Percentiles rank a stretch among this genome's conserved stretches.
Conservation (phyloP, 371 early-diverging fungal genomes). For the Nosema bombycis region DNA sequence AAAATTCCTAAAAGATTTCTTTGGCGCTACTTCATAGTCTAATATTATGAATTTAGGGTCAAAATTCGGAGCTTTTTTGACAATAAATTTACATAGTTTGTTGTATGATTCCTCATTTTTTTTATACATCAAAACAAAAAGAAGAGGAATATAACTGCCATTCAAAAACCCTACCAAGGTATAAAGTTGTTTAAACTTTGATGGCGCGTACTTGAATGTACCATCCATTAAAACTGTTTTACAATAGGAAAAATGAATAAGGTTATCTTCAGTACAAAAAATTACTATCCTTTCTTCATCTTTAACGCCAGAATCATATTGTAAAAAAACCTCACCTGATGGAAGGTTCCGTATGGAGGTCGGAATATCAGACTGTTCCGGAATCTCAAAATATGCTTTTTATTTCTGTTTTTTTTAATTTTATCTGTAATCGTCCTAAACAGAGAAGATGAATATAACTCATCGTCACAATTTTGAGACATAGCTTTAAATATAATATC, state of each 20-base stretch:
- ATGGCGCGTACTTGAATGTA: background rate
- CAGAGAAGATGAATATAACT: background rate
- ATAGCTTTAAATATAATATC: background rate
- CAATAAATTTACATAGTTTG: background rate
- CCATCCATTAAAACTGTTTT: background rate
- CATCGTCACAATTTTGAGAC: background rate
- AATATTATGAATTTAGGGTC: background rate
- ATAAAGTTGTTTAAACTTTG: background rate
- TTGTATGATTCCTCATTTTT: background rate
- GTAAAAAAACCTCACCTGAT: background rate
- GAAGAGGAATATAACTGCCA: background rate
- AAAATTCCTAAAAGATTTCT: background rate
- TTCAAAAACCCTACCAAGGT: background rate
- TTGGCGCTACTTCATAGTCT: background rate
- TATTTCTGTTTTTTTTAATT: background rate
- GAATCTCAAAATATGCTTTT: background rate
- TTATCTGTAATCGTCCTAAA: background rate
- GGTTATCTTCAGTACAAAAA: background rate
- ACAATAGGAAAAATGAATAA: background rate
- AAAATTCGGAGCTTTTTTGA: background rate
- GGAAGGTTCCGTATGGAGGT: background rate
- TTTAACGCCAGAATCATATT: background rate
- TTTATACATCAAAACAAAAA: background rate
- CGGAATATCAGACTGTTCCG: background rate
- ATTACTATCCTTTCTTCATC: background rate